phyloP scores from a whole-genome alignment of 495 filamentous ascomycete genomes.

The Cercophora samala region DNA sequence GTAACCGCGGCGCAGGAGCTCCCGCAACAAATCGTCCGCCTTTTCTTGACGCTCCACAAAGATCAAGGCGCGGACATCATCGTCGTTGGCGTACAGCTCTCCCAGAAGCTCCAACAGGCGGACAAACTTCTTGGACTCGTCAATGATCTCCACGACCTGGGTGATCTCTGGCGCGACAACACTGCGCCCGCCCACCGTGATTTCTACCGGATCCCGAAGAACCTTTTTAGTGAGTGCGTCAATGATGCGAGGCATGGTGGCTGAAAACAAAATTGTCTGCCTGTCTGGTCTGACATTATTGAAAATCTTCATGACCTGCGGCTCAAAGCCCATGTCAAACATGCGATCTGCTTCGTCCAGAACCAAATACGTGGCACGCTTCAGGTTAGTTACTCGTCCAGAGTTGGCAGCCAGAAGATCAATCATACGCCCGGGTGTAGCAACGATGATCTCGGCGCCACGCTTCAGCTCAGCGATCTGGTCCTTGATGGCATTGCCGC shows the following conservation, averaged over 20 bases:
- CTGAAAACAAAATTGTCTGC: conserved; percentile 93
- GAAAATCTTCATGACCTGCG: conserved; percentile 96
- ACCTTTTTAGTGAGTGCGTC: conserved; percentile 86
- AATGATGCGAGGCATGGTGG: conserved; percentile 94
- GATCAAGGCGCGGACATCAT: conserved; percentile 83
- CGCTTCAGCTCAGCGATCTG: conserved; percentile 96
- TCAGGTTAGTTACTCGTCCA: conserved; percentile 87
- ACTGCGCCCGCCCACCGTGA: conserved; percentile 85
- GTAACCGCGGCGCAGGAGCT: conserved; percentile 84
- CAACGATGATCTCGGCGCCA: conserved; percentile 91
- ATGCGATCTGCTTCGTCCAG: conserved; percentile 98
- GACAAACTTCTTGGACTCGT: conserved; percentile 78
- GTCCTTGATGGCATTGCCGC: conserved; percentile 94
- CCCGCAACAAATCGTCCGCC: conserved; percentile 77
- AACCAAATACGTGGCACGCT: conserved; percentile 85
- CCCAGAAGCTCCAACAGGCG: conserved; percentile 83
- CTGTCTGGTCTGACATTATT: conserved; percentile 84
- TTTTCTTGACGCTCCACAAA: conserved; percentile 96
- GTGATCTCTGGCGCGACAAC: conserved; percentile 93
- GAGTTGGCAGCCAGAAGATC: conserved; percentile 90
- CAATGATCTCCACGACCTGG: conserved; percentile 85
- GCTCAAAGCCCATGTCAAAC: conserved; percentile 99
- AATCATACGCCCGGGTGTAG: conserved; percentile 95
- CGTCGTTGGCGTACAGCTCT: conserved; percentile 79
- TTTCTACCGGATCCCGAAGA: conserved; percentile 81